Percentiles rank a stretch among this genome's conserved stretches.
These are phyloP conservation scores for Gentiana dahurica DNA, from an alignment of 257 asterid genomes.

Conservation along the genomic window DNA sequence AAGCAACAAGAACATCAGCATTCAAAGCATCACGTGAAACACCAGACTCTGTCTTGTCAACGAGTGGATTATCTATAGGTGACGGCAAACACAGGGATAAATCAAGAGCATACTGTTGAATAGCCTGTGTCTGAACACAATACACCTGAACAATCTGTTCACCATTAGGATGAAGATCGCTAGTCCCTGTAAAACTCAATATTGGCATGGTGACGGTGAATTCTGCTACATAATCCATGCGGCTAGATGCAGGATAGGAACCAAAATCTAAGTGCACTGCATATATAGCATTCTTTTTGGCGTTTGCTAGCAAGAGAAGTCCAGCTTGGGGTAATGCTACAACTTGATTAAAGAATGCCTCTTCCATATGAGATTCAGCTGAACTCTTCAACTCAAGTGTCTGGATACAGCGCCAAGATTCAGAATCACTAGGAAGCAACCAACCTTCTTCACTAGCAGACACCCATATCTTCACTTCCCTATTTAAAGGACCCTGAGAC, in stretches of 20 bases:
- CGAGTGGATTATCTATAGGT: conserved; percentile 41
- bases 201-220: conserved; percentile 96
- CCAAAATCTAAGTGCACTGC: conserved; percentile 94
- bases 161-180: conserved; percentile 68
- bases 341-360: conserved; percentile 94
- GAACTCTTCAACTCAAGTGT: conserved; percentile 75
- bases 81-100: conserved; percentile 88
- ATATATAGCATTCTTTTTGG: conserved; percentile 90
- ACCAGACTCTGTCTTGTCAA: conserved; percentile 58
- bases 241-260: conserved; percentile 67
- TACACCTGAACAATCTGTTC: conserved; percentile 89
- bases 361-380: conserved; percentile 45
- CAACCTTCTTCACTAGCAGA: conserved; percentile 96
- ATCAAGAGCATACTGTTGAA: conserved; percentile 94
- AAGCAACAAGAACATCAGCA: conserved; percentile 32
- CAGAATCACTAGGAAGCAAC: conserved; percentile 91
- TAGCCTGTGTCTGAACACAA: conserved; percentile 97
- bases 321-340: conserved; percentile 74
- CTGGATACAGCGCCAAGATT: conserved; percentile 87
- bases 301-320: conserved; percentile 85
- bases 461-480: conserved; percentile 82
- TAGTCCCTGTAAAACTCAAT: conserved; percentile 92
- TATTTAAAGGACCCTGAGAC: conserved; percentile 79
- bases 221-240: conserved; percentile 84
- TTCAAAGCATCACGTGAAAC: conserved; percentile 33